A percentile compares a stretch with the other conserved stretches of the same genome.
These are phyloP conservation scores for Solanum neorickii DNA, from an alignment of 257 asterid species.

Conservation along the genomic window DNA sequence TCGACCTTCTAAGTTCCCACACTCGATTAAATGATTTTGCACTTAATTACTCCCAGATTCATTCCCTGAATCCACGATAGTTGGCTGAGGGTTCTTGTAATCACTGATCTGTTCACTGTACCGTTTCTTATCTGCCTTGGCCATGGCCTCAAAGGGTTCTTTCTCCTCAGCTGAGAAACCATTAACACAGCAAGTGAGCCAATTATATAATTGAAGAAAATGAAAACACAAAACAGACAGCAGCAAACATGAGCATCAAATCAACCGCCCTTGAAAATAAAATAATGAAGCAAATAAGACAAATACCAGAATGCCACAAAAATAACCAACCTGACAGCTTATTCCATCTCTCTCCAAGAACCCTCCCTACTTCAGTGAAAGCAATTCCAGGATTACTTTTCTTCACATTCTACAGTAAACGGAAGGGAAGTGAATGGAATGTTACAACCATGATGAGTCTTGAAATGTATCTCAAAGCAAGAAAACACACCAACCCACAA, in stretches of 20 bases:
- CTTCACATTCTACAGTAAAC: conserved; percentile 46
- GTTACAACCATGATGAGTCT: background rate
- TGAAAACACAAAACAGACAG: conserved; percentile 13
- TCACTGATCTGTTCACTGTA: conserved; percentile 58
- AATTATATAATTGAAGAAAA: background rate
- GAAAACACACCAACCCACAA: background rate
- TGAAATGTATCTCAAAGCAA: background rate
- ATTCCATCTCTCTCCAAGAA: conserved; percentile 85
- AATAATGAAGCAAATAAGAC: background rate
- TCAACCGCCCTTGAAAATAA: background rate
- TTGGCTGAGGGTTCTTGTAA: conserved; percentile 53
- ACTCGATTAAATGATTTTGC: background rate
- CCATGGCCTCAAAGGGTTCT: conserved; percentile 78
- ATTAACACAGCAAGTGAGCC: background rate
- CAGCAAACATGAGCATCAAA: background rate
- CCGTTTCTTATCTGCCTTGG: conserved; percentile 76
- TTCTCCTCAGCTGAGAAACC: conserved; percentile 65
- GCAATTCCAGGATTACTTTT: conserved; percentile 71
- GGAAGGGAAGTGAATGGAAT: background rate
- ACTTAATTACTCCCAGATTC: conserved; percentile 45
- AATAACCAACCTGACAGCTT: conserved; percentile 58
- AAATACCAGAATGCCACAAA: conserved; percentile 11
- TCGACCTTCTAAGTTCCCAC: background rate
- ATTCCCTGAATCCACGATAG: conserved; percentile 28
- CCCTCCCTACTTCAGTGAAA: conserved; percentile 69